A percentile compares a stretch with the other conserved stretches of the same genome.
Conservation (phyloP, 768 basidiomycete species). For the Lentinus tigrinus region DNA sequence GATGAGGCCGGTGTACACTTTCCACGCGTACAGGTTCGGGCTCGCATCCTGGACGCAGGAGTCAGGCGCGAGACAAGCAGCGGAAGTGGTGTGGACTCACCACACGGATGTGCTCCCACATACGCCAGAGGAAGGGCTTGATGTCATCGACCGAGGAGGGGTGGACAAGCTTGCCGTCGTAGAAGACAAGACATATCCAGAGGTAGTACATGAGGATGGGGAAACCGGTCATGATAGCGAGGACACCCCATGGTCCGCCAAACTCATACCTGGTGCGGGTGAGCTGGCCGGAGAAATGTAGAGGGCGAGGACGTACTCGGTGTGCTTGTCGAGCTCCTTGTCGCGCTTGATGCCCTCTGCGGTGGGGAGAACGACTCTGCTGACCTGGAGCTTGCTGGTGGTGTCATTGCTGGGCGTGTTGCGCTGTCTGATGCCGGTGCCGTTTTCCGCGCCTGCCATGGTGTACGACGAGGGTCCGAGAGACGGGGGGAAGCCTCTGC, state of each 20-base stretch:
- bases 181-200: conserved; percentile 96
- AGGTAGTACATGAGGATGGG: conserved; percentile 98
- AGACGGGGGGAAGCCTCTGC: not conserved
- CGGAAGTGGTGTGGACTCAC: conserved; percentile 41
- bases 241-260: conserved; percentile 89
- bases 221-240: conserved; percentile 92
- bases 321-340: conserved; percentile 54
- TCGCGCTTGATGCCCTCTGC: conserved; percentile 76
- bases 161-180: conserved; percentile 77
- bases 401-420: not conserved
- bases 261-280: conserved; percentile 82
- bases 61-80: not conserved
- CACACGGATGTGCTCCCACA: conserved; percentile 83
- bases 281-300: not conserved
- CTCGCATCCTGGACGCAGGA: conserved; percentile 71
- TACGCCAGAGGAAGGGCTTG: conserved; percentile 70
- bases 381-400: conserved; percentile 21
- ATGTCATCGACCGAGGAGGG: conserved; percentile 72
- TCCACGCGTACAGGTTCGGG: conserved; percentile 86
- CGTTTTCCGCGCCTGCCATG: conserved; percentile 17
- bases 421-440: conserved; percentile 18
- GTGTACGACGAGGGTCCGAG: not conserved
- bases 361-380: conserved; percentile 37
- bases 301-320: conserved; percentile 31
- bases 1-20: conserved; percentile 87